Conservation (phyloP, 805 yeast genomes). For the Allodekkera sacchari region DNA sequence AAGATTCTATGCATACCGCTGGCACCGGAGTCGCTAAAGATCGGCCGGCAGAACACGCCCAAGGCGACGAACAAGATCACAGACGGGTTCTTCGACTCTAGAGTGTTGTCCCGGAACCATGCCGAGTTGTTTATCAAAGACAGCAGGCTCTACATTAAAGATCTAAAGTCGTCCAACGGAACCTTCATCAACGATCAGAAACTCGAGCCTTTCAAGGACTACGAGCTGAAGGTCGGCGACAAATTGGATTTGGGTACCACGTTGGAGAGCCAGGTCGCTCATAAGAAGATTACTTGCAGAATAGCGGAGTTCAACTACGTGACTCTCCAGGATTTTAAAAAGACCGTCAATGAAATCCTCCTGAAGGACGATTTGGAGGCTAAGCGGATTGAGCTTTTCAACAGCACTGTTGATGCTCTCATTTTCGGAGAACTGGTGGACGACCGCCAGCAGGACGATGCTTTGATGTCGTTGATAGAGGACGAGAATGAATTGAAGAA, state of each 20-base stretch:
- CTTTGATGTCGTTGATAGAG: constrained; percentile 17
- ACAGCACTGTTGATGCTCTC: constrained; percentile 27
- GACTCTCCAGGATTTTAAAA: constrained; percentile 27
- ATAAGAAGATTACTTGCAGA: constrained; percentile 77
- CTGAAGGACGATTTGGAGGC: constrained; percentile 20
- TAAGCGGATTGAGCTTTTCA: constrained; percentile 24
- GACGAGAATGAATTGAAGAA: constrained; percentile 36
- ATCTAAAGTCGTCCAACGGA: constrained; percentile 88
- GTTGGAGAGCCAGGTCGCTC: constrained; percentile 59
- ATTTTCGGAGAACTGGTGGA: constrained; percentile 28
- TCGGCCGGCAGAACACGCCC: constrained; percentile 84
- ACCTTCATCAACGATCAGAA: constrained; percentile 79
- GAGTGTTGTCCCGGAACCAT: constrained; percentile 89
- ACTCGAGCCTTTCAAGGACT: constrained; percentile 52
- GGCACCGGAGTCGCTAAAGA: constrained; percentile 71
- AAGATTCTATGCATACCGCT: constrained; percentile 76
- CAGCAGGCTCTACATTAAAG: constrained; percentile 61
- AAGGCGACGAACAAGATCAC: constrained; percentile 50
- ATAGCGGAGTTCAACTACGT: constrained; percentile 67
- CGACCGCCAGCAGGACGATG: constrained; percentile 20
- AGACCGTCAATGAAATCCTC: constrained; percentile 15
- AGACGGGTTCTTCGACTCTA: constrained; percentile 90
- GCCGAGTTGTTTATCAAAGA: constrained; percentile 77
- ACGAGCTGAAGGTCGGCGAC: constrained; percentile 70
- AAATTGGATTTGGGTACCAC: constrained; percentile 91